phyloP scores from a whole-genome alignment of 2,329 filamentous ascomycete species.

The Colletotrichum paranaense region DNA sequence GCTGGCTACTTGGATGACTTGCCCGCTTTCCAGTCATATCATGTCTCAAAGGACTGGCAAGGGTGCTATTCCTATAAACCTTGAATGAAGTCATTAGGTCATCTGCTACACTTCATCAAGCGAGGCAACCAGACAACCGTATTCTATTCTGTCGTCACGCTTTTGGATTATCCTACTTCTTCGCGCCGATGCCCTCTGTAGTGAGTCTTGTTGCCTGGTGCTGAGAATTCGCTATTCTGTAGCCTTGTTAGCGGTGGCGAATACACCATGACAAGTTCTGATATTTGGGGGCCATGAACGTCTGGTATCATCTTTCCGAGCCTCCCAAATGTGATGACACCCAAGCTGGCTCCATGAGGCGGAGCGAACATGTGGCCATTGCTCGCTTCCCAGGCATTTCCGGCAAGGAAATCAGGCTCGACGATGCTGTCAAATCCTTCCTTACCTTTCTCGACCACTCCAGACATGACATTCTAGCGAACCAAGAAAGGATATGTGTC shows the following conservation, averaged over 20 bases:
- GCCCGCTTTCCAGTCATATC: not conserved
- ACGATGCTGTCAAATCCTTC: too few species aligned
- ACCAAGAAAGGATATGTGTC: too few species aligned
- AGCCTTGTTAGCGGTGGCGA: not conserved
- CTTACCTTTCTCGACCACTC: too few species aligned
- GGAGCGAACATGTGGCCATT: not conserved
- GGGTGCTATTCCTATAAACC: not conserved
- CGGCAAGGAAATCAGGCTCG: too few species aligned
- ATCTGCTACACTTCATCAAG: not conserved
- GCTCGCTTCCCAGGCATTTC: not conserved
- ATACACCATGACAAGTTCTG: not conserved
- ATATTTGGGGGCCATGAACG: not conserved
- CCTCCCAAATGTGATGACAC: too few species aligned
- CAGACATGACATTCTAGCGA: too few species aligned
- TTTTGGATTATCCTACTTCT: too few species aligned
- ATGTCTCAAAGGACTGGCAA: not conserved
- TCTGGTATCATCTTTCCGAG: not conserved
- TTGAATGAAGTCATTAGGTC: not conserved
- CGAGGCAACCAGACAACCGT: not conserved
- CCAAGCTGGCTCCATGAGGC: too few species aligned
- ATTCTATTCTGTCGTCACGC: not conserved
- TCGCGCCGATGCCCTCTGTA: not conserved
- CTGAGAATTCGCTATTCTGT: not conserved
- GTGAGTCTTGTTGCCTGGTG: not conserved
- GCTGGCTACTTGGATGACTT: not conserved